Base-by-base conservation (phyloP, 148 eudicot species). In the Simmondsia chinensis region DNA sequence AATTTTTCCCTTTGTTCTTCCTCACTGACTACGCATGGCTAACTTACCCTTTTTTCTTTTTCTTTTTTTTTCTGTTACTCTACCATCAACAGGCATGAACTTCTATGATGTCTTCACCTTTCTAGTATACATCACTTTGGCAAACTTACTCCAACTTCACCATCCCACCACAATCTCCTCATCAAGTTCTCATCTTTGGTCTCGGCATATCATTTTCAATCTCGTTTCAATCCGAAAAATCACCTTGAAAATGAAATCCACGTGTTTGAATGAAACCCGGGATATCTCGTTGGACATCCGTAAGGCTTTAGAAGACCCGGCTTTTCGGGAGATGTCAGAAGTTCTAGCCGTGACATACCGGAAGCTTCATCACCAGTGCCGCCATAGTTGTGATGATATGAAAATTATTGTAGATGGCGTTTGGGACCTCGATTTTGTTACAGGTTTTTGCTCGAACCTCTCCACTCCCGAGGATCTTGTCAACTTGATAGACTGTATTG, bases 21-120 rank as follows among this genome's bases (percentile, higher is more conserved):
- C n/a, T n/a, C n/a, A n/a, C n/a, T n/a, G n/a, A n/a, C n/a, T n/a
- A n/a, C n/a, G n/a, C n/a, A 28, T 35, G 39, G 23, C 13, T 48
- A 23, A 19, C 31, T 28, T 18, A 7, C 9, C 19, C 14, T 3
- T 36, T 15, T n/a, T 28, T 44, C 3, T 33, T 36, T 21, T 17
- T 6, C 10, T 58, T 43, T 42, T 11, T 33, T 40, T 23, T 54
- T 46, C 18, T n/a, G n/a, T n/a, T n/a, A n/a, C n/a, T n/a, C n/a
- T n/a, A n/a, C n/a, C n/a, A n/a, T n/a, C 3, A 3, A 17, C 57
- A 89, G 99, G 97, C 54, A 91, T 91, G 95, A 80, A 85, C 65
- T 82, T 91, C 58, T 44, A 44, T 21, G 99, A 91, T 63, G 79
- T 82, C 80, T 85, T 86, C 74, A 65, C 72, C 60, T 82, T 91